These are phyloP conservation scores for Ascochyta lentis DNA, from an alignment of 2,329 filamentous ascomycete genomes.

Conservation along the genomic window DNA sequence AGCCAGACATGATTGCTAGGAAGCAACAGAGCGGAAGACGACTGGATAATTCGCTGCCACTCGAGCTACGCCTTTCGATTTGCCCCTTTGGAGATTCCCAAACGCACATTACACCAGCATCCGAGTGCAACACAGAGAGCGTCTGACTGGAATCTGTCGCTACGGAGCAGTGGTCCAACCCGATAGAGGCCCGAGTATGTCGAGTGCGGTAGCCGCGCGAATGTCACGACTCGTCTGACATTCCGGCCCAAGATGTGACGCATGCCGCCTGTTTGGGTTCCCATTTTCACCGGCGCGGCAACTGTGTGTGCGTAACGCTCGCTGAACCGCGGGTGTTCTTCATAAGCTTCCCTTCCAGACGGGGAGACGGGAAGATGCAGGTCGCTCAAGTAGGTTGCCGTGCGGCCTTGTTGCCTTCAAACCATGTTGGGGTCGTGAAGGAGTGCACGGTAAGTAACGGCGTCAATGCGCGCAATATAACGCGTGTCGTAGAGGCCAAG, in stretches of 20 bases:
- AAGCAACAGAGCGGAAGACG: slow-evolving; percentile 1
- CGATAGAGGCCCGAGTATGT: neutral
- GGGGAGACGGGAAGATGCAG: slow-evolving; percentile 15
- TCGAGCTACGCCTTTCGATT: slow-evolving; percentile 10
- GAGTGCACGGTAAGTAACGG: neutral
- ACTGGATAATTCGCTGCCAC: slow-evolving; percentile 4
- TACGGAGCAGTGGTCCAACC: slow-evolving; percentile 3
- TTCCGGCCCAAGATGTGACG: slow-evolving; percentile 6
- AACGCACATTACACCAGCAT: slow-evolving; percentile 3
- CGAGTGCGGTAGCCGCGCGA: slow-evolving; percentile 9
- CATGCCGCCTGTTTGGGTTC: slow-evolving; percentile 9
- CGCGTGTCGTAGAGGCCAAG: slow-evolving; percentile 7
- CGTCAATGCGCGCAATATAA: slow-evolving; percentile 6
- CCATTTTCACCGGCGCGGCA: slow-evolving; percentile 9
- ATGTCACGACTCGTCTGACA: slow-evolving; percentile 12
- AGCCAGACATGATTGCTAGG: neutral
- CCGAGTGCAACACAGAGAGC: neutral
- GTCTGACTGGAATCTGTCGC: neutral
- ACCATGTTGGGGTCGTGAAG: slow-evolving; percentile 1
- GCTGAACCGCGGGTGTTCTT: slow-evolving; percentile 5
- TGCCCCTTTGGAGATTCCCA: slow-evolving; percentile 2
- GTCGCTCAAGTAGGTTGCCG: slow-evolving; percentile 5
- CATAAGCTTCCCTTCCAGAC: slow-evolving; percentile 4
- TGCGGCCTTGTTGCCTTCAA: slow-evolving; percentile 3
- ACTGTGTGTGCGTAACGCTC: slow-evolving; percentile 5